A percentile compares a stretch with the other conserved stretches of the same genome.
Conservation (phyloP, 2,329 filamentous ascomycete genomes). For the Colletotrichum tofieldiae region DNA sequence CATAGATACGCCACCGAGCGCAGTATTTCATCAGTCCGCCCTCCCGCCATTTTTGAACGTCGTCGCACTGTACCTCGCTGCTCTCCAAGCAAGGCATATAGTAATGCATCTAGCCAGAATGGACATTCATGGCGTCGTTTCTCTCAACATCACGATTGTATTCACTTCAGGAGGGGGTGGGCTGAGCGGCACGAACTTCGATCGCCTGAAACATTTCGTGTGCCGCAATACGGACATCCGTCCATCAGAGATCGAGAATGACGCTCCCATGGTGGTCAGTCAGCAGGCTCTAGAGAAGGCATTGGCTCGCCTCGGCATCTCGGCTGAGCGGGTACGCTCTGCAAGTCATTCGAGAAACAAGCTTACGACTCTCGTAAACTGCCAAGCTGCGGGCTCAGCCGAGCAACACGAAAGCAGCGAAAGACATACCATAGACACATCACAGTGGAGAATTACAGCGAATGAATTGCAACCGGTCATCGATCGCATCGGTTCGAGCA, state of each 20-base stretch:
- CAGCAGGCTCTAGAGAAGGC: background rate
- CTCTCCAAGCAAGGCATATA: background rate
- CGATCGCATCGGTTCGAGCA: background rate
- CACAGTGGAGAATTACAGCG: background rate
- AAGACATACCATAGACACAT: too few relatives aligned
- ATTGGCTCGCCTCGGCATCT: background rate
- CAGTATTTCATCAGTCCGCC: background rate
- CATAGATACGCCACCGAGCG: background rate
- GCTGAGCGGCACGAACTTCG: background rate
- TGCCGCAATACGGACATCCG: background rate
- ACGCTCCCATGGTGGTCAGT: background rate
- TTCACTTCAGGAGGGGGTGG: background rate
- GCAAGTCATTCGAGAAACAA: background rate
- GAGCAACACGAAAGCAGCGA: background rate
- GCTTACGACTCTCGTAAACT: background rate
- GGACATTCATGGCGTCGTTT: background rate
- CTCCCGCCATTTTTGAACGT: background rate
- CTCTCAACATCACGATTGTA: background rate
- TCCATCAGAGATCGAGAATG: background rate
- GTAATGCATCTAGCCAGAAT: background rate
- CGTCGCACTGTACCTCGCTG: background rate
- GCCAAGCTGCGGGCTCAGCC: background rate
- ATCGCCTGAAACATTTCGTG: background rate
- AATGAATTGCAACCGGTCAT: background rate
- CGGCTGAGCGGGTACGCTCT: background rate